A percentile compares a stretch with the other conserved stretches of the same genome.
Conservation (phyloP, 306 rosid species). For the Citrullus amarus region DNA sequence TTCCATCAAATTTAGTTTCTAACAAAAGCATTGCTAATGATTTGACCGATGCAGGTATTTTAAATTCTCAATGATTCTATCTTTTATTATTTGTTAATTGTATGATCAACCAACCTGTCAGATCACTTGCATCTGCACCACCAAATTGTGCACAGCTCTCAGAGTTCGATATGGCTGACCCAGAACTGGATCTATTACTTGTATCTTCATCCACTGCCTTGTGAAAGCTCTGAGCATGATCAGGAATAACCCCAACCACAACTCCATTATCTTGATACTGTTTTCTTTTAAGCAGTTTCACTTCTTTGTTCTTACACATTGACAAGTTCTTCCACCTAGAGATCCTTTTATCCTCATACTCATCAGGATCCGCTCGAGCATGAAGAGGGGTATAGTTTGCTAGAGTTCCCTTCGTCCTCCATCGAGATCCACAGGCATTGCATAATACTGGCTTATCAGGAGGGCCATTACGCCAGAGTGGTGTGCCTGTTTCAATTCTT, state of each 20-base stretch:
- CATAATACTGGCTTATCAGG: conserved; percentile 95
- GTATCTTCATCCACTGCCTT: conserved; percentile 65
- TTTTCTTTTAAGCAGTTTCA: conserved; percentile 65
- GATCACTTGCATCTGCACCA: conserved; percentile 75
- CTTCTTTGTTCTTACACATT: conserved; percentile 60
- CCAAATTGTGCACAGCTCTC: conserved; percentile 90
- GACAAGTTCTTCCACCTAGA: conserved; percentile 53
- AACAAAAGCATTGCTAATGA: not conserved
- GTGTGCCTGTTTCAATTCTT: conserved; percentile 63
- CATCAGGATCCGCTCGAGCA: conserved; percentile 83
- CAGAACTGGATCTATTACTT: conserved; percentile 91
- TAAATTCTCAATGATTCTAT: not conserved
- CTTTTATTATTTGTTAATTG: not conserved
- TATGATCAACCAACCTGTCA: conserved; percentile 59
- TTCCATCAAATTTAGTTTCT: not conserved
- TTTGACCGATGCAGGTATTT: not conserved
- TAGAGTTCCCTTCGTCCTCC: conserved; percentile 99
- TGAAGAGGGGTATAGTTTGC: conserved; percentile 97
- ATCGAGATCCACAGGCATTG: conserved; percentile 99
- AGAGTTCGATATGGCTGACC: conserved; percentile 89
- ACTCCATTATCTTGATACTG: conserved; percentile 36
- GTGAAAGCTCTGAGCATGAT: conserved; percentile 53
- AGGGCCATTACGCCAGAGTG: conserved; percentile 99
- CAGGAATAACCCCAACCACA: conserved; percentile 34
- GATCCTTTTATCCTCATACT: conserved; percentile 52